A percentile compares a stretch with the other conserved stretches of the same genome.
Conservation (phyloP, 75 land plant species). For the Selaginella tamariscina region DNA sequence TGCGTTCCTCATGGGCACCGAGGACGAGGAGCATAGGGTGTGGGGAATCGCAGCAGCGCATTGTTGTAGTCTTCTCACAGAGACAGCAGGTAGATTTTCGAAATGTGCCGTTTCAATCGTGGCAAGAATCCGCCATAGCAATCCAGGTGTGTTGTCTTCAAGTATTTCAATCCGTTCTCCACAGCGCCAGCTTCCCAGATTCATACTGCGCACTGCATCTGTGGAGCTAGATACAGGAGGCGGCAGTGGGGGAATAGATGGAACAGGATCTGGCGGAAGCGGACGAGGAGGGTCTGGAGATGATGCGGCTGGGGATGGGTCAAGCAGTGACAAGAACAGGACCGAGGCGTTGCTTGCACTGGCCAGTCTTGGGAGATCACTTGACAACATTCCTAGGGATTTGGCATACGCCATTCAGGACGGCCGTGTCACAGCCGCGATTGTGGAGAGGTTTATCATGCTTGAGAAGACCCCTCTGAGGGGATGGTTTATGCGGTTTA, state of each 20-base stretch:
- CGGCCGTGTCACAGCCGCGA: slow-evolving; percentile 47
- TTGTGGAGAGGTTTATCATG: slow-evolving; percentile 40
- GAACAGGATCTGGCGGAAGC: slow-evolving; percentile 23
- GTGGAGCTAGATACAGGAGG: slow-evolving; percentile 10
- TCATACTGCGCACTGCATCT: neutral
- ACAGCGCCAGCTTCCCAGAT: neutral
- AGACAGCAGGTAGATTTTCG: neutral
- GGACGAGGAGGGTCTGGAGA: slow-evolving; percentile 32
- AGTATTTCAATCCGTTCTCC: neutral
- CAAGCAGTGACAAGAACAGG: slow-evolving; percentile 28
- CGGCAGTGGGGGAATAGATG: slow-evolving; percentile 21
- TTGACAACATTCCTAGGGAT: slow-evolving; percentile 57
- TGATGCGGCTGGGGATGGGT: slow-evolving; percentile 21
- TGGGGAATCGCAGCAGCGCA: neutral
- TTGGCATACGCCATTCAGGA: slow-evolving; percentile 54
- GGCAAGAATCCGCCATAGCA: neutral
- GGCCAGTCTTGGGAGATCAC: slow-evolving; percentile 37
- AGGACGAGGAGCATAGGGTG: too few relatives aligned
- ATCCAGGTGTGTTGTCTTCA: neutral
- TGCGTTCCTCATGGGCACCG: too few relatives aligned
- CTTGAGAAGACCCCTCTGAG: slow-evolving; percentile 43
- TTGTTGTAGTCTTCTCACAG: neutral
- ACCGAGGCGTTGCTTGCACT: slow-evolving; percentile 43
- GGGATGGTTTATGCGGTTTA: slow-evolving; percentile 64
- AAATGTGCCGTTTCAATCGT: neutral